Base-by-base conservation (phyloP, 306 rosid genomes). In the Potentilla sterilis region DNA sequence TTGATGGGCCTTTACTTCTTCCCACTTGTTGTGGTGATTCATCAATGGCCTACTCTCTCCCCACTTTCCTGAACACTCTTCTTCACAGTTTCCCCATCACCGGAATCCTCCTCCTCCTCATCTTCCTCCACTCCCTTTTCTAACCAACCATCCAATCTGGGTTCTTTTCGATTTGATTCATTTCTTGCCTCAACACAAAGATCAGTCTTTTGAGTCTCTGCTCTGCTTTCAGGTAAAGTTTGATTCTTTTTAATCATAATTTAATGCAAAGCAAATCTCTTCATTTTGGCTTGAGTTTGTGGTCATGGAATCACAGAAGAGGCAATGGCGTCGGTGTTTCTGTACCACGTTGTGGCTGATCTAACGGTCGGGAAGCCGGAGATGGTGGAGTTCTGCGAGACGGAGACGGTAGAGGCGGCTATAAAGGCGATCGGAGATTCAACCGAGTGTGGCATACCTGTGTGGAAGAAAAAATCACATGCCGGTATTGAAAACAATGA, bases 341-440 rank as follows among this genome's bases (percentile, higher is more conserved):
- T 96, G 67, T 88, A 92, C 75, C 99, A 96, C 38, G 99, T 96
- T 41, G 97, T 96, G 58, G 99, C 94, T 24, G 99, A 96, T 89
- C 92, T 96, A 48, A 96, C 99, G 68, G 97, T 92, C 75, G 99
- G 99, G 80, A 96, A 96, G 83, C 99, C 99, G 1, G 99, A 96
- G 86, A 57, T 92, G 86, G 94, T 67, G 82, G 99, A 96, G 84
- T 92, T 92, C 40, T 78, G 80, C 62, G 99, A 90, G 43, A 85
- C 84, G 21, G 99, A 92, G 85, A 87, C 97, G 67, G 85, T 96
- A 52, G 98, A 89, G 64, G 84, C 90, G 55, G 99, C 98, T 0
- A 92, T 92, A 18, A 75, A 82, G 73, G 93, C 93, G 9, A 92
- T 92, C 3, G 98, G 91, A 43, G 99, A 92, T 57, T 90, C 97